Percentiles rank a stretch among this genome's conserved stretches.
Evolutionary conservation across 169 alveolate species (phyloP).

Genomic region (Eimeria necatrix): DNA sequence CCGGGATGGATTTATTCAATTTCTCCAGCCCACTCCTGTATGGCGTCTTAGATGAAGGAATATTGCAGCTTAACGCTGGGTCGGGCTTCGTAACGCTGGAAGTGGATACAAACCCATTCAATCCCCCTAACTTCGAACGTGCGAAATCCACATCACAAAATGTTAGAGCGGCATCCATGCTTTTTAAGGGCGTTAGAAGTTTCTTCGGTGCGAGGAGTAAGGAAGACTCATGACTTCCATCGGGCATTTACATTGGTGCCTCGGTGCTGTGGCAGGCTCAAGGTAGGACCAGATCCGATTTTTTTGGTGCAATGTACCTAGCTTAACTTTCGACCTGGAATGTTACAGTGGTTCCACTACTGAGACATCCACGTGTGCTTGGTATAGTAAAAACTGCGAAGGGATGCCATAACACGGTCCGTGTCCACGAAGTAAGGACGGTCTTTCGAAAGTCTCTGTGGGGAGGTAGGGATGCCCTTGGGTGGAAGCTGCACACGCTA

Average conservation of each 20-base stretch:
- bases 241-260: neutral
- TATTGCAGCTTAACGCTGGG: neutral
- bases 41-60: conserved; percentile 40
- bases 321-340: no score
- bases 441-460: no score
- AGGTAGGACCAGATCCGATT: no score
- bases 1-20: conserved; percentile 64
- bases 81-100: conserved; percentile 28
- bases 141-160: conserved; percentile 23
- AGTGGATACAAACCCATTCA: conserved; percentile 49
- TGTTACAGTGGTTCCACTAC: no score
- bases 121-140: conserved; percentile 31
- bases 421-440: no score
- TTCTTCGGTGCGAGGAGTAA: neutral
- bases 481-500: no score
- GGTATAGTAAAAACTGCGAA: no score
- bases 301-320: no score
- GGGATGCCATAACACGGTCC: no score
- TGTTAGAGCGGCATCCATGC: conserved; percentile 29
- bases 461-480: no score
- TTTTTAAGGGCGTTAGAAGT: conserved; percentile 1
- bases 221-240: neutral
- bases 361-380: no score
- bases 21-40: conserved; percentile 34
- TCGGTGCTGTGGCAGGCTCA: neutral